phyloP scores from a whole-genome alignment of 2,329 filamentous ascomycete genomes.

The Macrophomina phaseolina region DNA sequence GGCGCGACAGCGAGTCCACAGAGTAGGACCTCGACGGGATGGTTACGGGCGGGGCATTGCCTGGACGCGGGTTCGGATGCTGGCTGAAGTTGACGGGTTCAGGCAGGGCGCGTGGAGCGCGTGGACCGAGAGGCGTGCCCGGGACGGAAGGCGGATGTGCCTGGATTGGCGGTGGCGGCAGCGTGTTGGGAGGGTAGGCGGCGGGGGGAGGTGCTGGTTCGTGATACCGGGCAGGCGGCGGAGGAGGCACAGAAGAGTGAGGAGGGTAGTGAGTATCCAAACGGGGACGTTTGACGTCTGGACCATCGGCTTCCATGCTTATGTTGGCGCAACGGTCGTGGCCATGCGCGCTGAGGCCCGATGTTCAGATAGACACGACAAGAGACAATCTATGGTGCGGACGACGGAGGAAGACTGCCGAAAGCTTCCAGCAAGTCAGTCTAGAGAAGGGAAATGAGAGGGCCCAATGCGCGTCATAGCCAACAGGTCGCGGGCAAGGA shows the following conservation, averaged over 20 bases:
- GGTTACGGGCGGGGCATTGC: conserved; percentile 39
- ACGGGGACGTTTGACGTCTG: conserved; percentile 29
- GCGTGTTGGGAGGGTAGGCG: conserved; percentile 24
- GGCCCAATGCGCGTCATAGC: conserved; percentile 29
- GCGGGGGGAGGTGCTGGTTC: conserved; percentile 19
- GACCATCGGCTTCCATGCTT: conserved; percentile 29
- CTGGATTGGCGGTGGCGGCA: conserved; percentile 28
- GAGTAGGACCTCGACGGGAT: conserved; percentile 36
- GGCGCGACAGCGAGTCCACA: conserved; percentile 43
- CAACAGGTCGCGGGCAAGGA: conserved; percentile 28
- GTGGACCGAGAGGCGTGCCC: conserved; percentile 22
- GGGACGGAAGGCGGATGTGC: conserved; percentile 23
- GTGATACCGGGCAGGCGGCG: conserved; percentile 22
- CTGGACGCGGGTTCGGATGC: conserved; percentile 35
- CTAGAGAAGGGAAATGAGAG: conserved; percentile 28
- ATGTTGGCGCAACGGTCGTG: conserved; percentile 28
- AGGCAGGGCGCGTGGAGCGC: conserved; percentile 25
- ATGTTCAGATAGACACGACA: conserved; percentile 27
- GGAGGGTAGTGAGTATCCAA: conserved; percentile 27
- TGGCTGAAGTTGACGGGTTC: conserved; percentile 26
- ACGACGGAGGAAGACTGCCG: conserved; percentile 26
- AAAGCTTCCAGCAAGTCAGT: conserved; percentile 29
- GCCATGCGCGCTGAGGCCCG: conserved; percentile 29
- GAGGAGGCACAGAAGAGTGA: conserved; percentile 25
- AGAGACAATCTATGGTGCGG: conserved; percentile 27